A percentile compares a stretch with the other conserved stretches of the same genome.
Conservation (phyloP, 768 basidiomycete genomes). For the Kwoniella europaea region DNA sequence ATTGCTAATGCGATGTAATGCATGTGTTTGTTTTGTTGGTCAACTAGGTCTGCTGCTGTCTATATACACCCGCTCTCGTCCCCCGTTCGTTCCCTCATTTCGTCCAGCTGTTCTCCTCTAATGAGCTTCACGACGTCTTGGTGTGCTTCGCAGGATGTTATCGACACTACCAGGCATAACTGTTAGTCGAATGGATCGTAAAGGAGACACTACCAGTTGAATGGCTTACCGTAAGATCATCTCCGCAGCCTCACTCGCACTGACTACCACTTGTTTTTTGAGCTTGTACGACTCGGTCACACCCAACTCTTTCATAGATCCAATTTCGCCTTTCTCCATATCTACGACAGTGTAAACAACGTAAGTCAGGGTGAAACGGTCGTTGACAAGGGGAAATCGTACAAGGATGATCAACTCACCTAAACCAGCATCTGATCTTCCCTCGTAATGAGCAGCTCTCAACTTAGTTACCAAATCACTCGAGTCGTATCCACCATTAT, state of each 20-base stretch:
- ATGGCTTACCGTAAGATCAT: slow-evolving; percentile 84
- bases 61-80: neutral
- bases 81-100: neutral
- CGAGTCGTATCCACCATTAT: slow-evolving; percentile 98
- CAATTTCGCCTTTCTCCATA: slow-evolving; percentile 83
- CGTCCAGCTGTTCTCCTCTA: slow-evolving; percentile 1
- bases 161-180: slow-evolving; percentile 70
- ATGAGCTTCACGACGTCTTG: slow-evolving; percentile 73
- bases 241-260: slow-evolving; percentile 94
- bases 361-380: neutral
- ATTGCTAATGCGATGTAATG: neutral
- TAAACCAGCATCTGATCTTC: slow-evolving; percentile 80
- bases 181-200: neutral
- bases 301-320: slow-evolving; percentile 84
- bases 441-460: slow-evolving; percentile 92
- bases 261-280: slow-evolving; percentile 90
- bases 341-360: slow-evolving; percentile 62
- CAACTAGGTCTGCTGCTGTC: neutral
- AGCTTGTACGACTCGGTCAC: slow-evolving; percentile 97
- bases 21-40: neutral
- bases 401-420: slow-evolving; percentile 64
- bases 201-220: neutral
- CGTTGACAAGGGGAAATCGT: neutral
- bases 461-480: slow-evolving; percentile 88
- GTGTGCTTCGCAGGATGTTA: slow-evolving; percentile 84